A percentile compares a stretch with the other conserved stretches of the same genome.
These are phyloP conservation scores for Vigna unguiculata DNA, from an alignment of 306 rosid species.

Conservation along the genomic window DNA sequence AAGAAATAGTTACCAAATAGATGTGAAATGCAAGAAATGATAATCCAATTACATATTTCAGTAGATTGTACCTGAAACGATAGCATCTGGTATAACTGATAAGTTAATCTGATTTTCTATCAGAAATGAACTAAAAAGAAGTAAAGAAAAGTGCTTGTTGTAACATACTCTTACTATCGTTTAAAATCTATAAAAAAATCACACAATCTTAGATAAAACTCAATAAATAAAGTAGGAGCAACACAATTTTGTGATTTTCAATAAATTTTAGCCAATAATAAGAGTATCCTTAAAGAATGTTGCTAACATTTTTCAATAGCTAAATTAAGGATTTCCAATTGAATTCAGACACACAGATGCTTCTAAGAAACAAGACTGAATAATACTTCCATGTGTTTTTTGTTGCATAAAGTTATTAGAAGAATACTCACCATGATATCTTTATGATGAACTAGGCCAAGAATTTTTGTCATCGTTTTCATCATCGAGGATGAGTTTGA, in stretches of 20 bases:
- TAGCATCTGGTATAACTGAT: no score
- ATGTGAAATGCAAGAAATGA: no score
- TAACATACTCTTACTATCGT: neutral
- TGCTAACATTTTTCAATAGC: neutral
- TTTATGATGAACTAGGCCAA: constrained; percentile 37
- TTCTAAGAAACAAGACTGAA: constrained; percentile 12
- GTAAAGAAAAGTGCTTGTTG: neutral
- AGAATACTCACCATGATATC: constrained; percentile 12
- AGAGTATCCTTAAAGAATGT: neutral
- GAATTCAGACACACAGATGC: neutral
- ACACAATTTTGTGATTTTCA: neutral
- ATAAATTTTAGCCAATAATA: neutral
- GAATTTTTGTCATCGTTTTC: constrained; percentile 50
- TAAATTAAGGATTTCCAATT: neutral
- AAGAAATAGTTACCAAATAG: no score
- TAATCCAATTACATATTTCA: no score
- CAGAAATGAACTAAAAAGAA: neutral
- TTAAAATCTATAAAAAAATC: neutral
- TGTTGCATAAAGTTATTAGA: constrained; percentile 18
- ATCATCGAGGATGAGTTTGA: constrained; percentile 71
- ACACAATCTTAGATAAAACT: neutral
- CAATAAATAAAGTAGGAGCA: neutral
- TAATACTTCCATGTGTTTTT: neutral
- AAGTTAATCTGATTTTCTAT: neutral
- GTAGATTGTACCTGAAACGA: no score